These are phyloP conservation scores for Medicago lupulina DNA, from an alignment of 306 rosid genomes.

Conservation along the genomic window DNA sequence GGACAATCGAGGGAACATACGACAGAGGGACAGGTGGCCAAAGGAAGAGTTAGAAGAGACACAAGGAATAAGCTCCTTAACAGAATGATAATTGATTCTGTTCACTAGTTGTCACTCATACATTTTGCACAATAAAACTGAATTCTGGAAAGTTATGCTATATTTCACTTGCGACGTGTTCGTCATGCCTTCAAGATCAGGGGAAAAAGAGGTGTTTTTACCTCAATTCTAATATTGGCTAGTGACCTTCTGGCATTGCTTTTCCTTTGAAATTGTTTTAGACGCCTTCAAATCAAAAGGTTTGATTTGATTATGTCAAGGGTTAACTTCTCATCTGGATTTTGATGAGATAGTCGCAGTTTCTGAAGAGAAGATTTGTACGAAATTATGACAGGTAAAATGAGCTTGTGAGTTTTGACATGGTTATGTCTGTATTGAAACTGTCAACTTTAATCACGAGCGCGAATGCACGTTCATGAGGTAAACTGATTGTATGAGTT, in stretches of 20 bases:
- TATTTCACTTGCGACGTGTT: constrained; percentile 2
- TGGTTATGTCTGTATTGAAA: neutral
- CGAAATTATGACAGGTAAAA: neutral
- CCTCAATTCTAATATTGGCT: neutral
- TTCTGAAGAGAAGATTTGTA: neutral
- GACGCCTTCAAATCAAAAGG: neutral
- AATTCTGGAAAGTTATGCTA: constrained; percentile 1
- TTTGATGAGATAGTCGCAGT: neutral
- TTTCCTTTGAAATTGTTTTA: neutral
- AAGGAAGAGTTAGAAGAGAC: neutral
- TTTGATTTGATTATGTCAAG: neutral
- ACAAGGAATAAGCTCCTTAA: neutral
- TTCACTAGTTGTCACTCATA: neutral
- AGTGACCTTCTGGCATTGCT: neutral
- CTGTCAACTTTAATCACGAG: neutral
- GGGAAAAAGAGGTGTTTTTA: constrained; percentile 10
- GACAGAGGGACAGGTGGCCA: neutral
- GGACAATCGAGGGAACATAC: neutral
- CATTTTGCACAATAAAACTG: constrained; percentile 14
- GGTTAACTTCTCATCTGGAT: constrained; percentile 7
- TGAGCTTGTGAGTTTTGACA: neutral
- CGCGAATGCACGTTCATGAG: neutral
- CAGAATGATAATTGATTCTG: neutral
- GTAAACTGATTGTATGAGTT: neutral
- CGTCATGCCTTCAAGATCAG: constrained; percentile 10